Conservation (phyloP, 257 asterid species). For the Anisodus acutangulus region DNA sequence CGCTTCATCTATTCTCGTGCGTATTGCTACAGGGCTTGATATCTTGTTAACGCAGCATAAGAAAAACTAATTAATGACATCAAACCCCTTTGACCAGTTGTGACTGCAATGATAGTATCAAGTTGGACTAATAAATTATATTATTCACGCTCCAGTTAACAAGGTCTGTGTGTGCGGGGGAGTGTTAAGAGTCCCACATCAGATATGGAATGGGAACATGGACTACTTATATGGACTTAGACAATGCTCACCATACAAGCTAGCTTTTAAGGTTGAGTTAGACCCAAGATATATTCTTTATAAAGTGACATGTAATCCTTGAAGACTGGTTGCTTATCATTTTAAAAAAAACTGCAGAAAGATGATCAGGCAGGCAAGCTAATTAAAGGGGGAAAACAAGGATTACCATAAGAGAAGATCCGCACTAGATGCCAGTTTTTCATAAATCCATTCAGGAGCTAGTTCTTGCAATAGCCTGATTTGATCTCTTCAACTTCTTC, state of each 20-base stretch:
- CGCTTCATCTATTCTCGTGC: constrained; percentile 26
- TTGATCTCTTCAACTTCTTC: constrained; percentile 66
- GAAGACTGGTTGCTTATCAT: neutral
- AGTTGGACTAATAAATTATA: too few species aligned
- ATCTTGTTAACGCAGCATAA: constrained; percentile 49
- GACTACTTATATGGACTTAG: too few species aligned
- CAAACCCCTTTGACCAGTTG: neutral
- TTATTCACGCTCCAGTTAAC: too few species aligned
- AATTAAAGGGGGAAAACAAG: neutral
- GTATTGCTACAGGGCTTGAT: constrained; percentile 51
- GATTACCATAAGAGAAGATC: constrained; percentile 67
- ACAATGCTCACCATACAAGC: too few species aligned
- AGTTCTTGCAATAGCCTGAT: constrained; percentile 71
- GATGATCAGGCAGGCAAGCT: too few species aligned
- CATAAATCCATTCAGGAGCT: constrained; percentile 86
- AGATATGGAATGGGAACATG: too few species aligned
- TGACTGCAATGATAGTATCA: too few species aligned
- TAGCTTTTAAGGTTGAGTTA: too few species aligned
- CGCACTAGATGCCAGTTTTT: constrained; percentile 57
- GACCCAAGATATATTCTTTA: too few species aligned
- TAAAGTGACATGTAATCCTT: neutral
- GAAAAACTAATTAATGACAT: neutral
- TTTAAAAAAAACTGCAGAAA: too few species aligned
- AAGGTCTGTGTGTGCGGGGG: too few species aligned
- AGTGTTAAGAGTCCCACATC: too few species aligned